Percentiles rank a stretch among this genome's conserved stretches.
These are phyloP conservation scores for Coccinonectria pachysandricola DNA, from an alignment of 2,329 filamentous ascomycete genomes.

Conservation along the genomic window DNA sequence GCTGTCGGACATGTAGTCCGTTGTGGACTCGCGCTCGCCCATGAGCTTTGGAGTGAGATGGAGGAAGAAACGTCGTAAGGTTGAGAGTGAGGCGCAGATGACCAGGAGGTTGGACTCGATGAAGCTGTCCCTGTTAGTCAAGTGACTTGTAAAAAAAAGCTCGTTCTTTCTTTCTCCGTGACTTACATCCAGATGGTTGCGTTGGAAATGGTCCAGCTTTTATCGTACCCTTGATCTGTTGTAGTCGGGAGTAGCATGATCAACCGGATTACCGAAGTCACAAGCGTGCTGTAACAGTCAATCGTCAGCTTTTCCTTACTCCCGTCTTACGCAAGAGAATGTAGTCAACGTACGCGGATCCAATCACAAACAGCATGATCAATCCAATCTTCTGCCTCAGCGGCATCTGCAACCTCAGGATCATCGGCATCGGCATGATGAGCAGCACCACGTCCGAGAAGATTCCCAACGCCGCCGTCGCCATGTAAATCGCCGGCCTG, in stretches of 20 bases:
- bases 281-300: constrained; percentile 20
- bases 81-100: constrained; percentile 27
- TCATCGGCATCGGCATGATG: constrained; percentile 34
- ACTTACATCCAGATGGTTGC: constrained; percentile 22
- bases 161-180: too few species aligned
- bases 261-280: constrained; percentile 26
- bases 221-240: too few species aligned
- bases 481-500: constrained; percentile 11
- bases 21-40: constrained; percentile 10
- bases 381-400: constrained; percentile 35
- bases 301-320: too few species aligned
- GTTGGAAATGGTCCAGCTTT: constrained; percentile 22
- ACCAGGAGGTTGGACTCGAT: constrained; percentile 27
- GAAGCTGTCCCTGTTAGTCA: constrained; percentile 17
- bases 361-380: constrained; percentile 34
- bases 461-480: constrained; percentile 35
- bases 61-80: constrained; percentile 24
- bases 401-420: constrained; percentile 34
- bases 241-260: constrained; percentile 17
- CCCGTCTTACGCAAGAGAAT: too few species aligned
- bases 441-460: constrained; percentile 36
- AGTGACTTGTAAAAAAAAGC: neutral
- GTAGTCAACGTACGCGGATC: constrained; percentile 21
- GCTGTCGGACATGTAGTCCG: constrained; percentile 2
- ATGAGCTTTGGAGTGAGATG: constrained; percentile 19